These are phyloP conservation scores for Hordeum pubiflorum DNA, from an alignment of 202 grass and related monocot genomes.

Conservation along the genomic window DNA sequence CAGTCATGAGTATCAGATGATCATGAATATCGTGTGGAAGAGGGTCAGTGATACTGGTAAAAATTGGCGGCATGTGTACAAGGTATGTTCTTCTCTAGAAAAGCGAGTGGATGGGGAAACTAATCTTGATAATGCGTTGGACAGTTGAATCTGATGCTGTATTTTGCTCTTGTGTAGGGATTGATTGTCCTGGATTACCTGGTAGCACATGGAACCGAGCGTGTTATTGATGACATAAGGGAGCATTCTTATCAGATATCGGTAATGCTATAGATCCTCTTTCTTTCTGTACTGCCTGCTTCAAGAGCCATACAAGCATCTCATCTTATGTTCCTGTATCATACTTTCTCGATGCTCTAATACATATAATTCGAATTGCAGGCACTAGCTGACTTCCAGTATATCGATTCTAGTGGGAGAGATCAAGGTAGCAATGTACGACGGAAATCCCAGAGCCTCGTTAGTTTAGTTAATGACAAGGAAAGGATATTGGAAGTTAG, in stretches of 20 bases:
- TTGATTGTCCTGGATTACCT: slow-evolving; percentile 92
- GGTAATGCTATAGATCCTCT: slow-evolving; percentile 34
- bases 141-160: slow-evolving; percentile 12
- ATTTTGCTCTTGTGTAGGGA: slow-evolving; percentile 39
- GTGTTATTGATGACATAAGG: slow-evolving; percentile 89
- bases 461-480: slow-evolving; percentile 96
- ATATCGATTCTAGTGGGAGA: slow-evolving; percentile 87
- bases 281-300: neutral
- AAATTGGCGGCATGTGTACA: slow-evolving; percentile 99
- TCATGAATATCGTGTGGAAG: slow-evolving; percentile 98
- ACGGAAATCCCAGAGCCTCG: slow-evolving; percentile 85
- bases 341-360: slow-evolving; percentile 3
- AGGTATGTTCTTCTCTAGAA: slow-evolving; percentile 34
- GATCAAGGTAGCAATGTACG: slow-evolving; percentile 98
- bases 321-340: neutral
- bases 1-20: slow-evolving; percentile 96
- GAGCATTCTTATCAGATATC: slow-evolving; percentile 97
- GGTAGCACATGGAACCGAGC: slow-evolving; percentile 79
- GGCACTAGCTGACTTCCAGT: slow-evolving; percentile 95
- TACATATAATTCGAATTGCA: slow-evolving; percentile 32
- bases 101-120: neutral
- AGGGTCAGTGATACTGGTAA: slow-evolving; percentile 94
- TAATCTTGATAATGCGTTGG: neutral
- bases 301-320: neutral
- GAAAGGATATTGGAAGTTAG: slow-evolving; percentile 93